Evolutionary conservation across 106 monocot species (phyloP).

Genomic region (Acanthochlamys bracteata): DNA sequence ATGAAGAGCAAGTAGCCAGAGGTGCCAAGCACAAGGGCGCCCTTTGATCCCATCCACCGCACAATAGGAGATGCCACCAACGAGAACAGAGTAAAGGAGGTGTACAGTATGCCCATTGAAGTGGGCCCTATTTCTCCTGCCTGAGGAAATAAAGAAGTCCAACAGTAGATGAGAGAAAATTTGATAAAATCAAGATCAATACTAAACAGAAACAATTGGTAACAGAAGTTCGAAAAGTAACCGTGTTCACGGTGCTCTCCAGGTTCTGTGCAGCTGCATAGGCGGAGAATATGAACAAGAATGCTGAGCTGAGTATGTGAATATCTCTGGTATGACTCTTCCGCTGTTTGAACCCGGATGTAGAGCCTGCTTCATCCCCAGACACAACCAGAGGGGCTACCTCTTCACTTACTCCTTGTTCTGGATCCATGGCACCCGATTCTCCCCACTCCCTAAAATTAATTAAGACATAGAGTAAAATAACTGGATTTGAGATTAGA

Average conservation of each 20-base stretch:
- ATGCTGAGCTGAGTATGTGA: constrained; percentile 64
- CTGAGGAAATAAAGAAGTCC: constrained; percentile 11
- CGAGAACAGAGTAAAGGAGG: constrained; percentile 80
- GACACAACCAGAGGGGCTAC: constrained; percentile 15
- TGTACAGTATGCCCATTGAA: constrained; percentile 79
- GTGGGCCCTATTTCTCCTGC: constrained; percentile 65
- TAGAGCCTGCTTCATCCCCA: constrained; percentile 7
- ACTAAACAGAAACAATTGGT: not conserved
- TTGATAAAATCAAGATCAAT: no score
- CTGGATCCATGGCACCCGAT: not conserved
- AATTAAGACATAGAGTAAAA: not conserved
- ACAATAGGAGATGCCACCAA: constrained; percentile 70
- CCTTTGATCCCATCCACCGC: constrained; percentile 54
- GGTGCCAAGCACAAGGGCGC: constrained; percentile 65
- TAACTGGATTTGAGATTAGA: no score
- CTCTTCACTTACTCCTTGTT: constrained; percentile 15
- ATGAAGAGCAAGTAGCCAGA: constrained; percentile 90
- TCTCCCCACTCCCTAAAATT: not conserved
- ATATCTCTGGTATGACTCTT: constrained; percentile 50
- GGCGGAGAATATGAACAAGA: constrained; percentile 89
- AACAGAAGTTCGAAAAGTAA: not conserved
- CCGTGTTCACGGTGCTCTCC: constrained; percentile 80
- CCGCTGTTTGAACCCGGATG: not conserved
- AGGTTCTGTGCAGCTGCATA: constrained; percentile 86
- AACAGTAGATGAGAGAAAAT: no score